Evolutionary conservation across 2,329 filamentous ascomycete species (phyloP), one percentile per base, ranked within the genome.

Genomic region (Ascochyta koolunga): DNA sequence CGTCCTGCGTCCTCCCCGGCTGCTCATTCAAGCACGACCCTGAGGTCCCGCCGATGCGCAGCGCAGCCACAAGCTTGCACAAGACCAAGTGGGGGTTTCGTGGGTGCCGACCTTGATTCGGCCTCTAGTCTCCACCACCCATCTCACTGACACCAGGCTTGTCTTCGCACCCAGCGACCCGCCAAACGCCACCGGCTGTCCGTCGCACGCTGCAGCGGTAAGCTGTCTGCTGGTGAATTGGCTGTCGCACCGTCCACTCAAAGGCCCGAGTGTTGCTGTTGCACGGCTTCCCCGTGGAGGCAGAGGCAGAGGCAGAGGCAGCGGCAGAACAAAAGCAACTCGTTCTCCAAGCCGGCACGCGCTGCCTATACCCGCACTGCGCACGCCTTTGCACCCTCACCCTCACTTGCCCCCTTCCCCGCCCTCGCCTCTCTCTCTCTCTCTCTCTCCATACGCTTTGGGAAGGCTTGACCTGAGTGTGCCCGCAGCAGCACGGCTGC

Each of bases 181-280:
- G 53, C 62, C 51, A 37, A 50, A 59, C 58, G 64, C 62, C 44
- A 61, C 59, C 58, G 55, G 62, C 64, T 58, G 58, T 40, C 53
- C 56, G 58, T 62, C 58, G 64, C 50, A 60, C 54, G 64, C 59
- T 65, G 59, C 54, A 58, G 58, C 56, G 61, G 53, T 50, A 63
- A 41, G 58, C 58, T 56, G 52, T 52, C 36, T 60, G 50, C 22
- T 24, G 22, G 22, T 38, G 46, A 56, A 62, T 62, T 62, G 50
- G 31, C 3, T 16, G 3, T 60, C 62, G 62, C 61, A 62, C 64
- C 62, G 64, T 60, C 61, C 58, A 61, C 61, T 63, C 47, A 43
- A 55, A 44, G 57, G 53, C 50, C 54, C 49, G 55, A 54, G 44
- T 39, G 51, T 25, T 39, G 21, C 16, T 49, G 44, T 40, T 49